Evolutionary conservation across 768 basidiomycete species (phyloP), one percentile per base, ranked within the genome.

Genomic region (Mycena epipterygia): DNA sequence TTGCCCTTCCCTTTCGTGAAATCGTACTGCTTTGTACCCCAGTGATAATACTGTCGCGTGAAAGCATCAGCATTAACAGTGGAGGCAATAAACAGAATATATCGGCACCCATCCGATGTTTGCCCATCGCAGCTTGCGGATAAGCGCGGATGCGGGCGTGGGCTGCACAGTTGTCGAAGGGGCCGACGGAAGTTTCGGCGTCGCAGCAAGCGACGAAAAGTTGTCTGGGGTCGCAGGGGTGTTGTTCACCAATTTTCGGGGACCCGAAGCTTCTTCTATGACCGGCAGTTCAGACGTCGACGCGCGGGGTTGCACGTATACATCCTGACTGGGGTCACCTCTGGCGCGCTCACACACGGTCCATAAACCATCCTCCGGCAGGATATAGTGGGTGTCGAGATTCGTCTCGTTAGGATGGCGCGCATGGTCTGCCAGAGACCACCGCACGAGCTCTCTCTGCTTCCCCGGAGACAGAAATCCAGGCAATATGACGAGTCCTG

Each of bases 11-110:
- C 89, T 60, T 87, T 90, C 1, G 89, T 87, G 73, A 98, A 96
- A 76, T 98, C 95, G 77, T 99, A 99, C 67, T 94, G 91, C 76
- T 99, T 99, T 32, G 90, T 94, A 3, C 95, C 94, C 97, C 97
- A 98, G 83, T 99, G 95, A 80, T 99, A 99, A 60, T 89, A 94
- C 72, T 73, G 51, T 17, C 9, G 16, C 25, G n/a, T 17, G 5
- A 58, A 49, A 29, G 17, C 11, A 21, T 69, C 46, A 70, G 60
- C 19, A 61, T 17, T 17, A n/a, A 27, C 16, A 46, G 37, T 13
- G 29, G n/a, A 55, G 8, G 32, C 25, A 19, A 30, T 42, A 14
- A 48, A 3, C 12, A 14, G n/a, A 49, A 51, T 16, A 51, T 16
- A 12, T 19, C 7, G 23, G 37, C 30, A 73, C 72, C 90, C 94